Base-by-base conservation (phyloP, 352 stramenopile genomes). In the Phytophthora fragariae region DNA sequence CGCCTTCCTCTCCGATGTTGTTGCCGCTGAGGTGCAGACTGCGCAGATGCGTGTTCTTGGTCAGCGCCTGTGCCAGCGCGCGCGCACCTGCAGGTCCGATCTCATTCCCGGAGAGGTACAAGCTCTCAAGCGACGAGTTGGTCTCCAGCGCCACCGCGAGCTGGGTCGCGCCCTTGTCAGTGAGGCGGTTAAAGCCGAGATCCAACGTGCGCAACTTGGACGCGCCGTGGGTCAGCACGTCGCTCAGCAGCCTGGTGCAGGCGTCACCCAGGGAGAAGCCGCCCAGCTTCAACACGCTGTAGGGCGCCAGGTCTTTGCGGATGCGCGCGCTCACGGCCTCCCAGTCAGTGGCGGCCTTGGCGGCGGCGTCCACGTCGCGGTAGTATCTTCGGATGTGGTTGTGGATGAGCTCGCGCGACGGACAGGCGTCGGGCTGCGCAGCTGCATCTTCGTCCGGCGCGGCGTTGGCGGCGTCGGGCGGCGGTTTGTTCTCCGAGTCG, bases 101-200 rank as follows among this genome's bases (percentile, higher is more conserved):
- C 57, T 93, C 84, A 65, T 96, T 96, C 52, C 89, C 88, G 65
- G 85, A 93, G 15, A 96, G 75, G 57, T 95, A 96, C 44, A 96
- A 72, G 50, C 75, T 89, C 69, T 90, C 73, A 39, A 96, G 80
- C 50, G 87, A 87, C 61, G 67, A 35, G 72, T 96, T 94, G 15
- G 74, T 69, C 57, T 86, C 76, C 10, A 96, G 74, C 9, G 86
- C 85, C 27, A 78, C 52, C 1, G 89, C 89, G 39, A 96, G 58
- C 54, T 86, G 74, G 10, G 72, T 67, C 39, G 88, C 84, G 27
- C 89, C 89, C 17, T 81, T 83, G 74, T 94, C 82, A 33, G 82
- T 92, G 56, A 96, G 84, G 75, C 86, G 80, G 70, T 96, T 96
- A 53, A 94, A 94, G 3, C 89, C 88, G 12, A 96, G 72, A 57